A percentile compares a stretch with the other conserved stretches of the same genome.
Conservation (phyloP, 805 yeast species). For the Komagataella pastoris region DNA sequence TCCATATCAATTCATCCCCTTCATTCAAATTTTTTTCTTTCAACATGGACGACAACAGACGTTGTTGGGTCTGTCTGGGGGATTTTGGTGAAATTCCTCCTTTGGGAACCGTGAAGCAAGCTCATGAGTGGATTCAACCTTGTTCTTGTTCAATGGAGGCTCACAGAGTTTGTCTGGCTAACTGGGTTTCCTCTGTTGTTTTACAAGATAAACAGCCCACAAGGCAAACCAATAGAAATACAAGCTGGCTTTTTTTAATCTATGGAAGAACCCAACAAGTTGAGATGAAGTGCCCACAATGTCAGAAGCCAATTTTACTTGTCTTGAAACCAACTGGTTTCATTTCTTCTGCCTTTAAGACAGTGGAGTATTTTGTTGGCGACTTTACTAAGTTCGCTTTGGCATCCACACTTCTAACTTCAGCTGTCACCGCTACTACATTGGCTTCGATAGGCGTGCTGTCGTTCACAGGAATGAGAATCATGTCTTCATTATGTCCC, state of each 20-base stretch:
- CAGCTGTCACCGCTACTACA: slow-evolving; percentile 11
- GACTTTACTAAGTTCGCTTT: slow-evolving; percentile 9
- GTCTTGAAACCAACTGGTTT: slow-evolving; percentile 9
- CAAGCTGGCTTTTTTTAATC: background rate
- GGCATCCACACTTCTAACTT: slow-evolving; percentile 7
- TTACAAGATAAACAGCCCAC: slow-evolving; percentile 8
- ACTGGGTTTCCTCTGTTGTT: slow-evolving; percentile 23
- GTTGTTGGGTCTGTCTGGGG: slow-evolving; percentile 17
- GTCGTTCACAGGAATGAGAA: slow-evolving; percentile 15
- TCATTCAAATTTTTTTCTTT: background rate
- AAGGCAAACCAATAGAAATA: slow-evolving; percentile 1
- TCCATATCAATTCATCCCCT: background rate
- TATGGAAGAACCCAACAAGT: slow-evolving; percentile 1
- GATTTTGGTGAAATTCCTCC: slow-evolving; percentile 18
- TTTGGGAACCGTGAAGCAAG: slow-evolving; percentile 13
- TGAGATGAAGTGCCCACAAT: slow-evolving; percentile 22
- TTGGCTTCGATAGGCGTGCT: slow-evolving; percentile 10
- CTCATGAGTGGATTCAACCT: slow-evolving; percentile 28
- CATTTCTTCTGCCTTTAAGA: slow-evolving; percentile 1
- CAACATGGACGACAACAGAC: background rate
- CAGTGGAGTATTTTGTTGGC: slow-evolving; percentile 5
- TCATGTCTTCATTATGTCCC: slow-evolving; percentile 16
- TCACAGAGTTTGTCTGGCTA: slow-evolving; percentile 28
- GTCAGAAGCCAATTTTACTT: slow-evolving; percentile 17
- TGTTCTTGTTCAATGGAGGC: slow-evolving; percentile 31